Percentiles rank a stretch among this genome's conserved stretches.
phyloP scores from a whole-genome alignment of 768 basidiomycete genomes.

The Leccinum truebloodii region DNA sequence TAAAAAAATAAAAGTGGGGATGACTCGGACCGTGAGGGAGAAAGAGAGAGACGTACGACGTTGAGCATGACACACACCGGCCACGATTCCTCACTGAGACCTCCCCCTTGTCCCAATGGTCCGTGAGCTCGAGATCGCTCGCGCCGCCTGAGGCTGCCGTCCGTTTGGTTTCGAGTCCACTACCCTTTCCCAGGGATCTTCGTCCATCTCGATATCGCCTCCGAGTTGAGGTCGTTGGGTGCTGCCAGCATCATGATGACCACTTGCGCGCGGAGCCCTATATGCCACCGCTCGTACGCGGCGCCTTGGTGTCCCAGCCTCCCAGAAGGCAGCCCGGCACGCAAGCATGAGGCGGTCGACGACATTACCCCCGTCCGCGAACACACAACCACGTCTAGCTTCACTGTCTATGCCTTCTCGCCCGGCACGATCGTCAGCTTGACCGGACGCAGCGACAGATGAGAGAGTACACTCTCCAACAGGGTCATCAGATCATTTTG shows the following conservation, averaged over 20 bases:
- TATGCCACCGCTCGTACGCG: constrained; percentile 74
- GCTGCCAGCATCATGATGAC: constrained; percentile 15
- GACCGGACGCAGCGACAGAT: constrained; percentile 63
- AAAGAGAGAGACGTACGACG: constrained; percentile 50
- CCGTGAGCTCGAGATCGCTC: constrained; percentile 60
- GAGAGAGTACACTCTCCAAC: constrained; percentile 60
- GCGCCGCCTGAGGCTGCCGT: constrained; percentile 39
- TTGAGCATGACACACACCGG: constrained; percentile 58
- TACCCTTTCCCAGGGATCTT: constrained; percentile 40
- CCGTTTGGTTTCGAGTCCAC: constrained; percentile 58
- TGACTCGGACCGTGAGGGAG: background rate
- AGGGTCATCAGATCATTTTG: constrained; percentile 70
- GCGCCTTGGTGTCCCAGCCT: constrained; percentile 67
- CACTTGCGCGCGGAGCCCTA: constrained; percentile 40
- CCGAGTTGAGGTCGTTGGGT: constrained; percentile 2
- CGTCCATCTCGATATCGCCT: constrained; percentile 48
- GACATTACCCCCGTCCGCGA: constrained; percentile 73
- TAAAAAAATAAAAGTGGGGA: no score
- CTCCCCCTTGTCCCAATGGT: no score
- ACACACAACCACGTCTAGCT: constrained; percentile 68
- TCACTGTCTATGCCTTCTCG: constrained; percentile 73
- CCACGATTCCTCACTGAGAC: no score
- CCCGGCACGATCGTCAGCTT: constrained; percentile 62
- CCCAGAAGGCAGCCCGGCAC: constrained; percentile 76
- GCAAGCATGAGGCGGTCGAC: constrained; percentile 81